Base-by-base conservation (phyloP, 1,284 basidiomycete species). In the Clitocybe nebularis region DNA sequence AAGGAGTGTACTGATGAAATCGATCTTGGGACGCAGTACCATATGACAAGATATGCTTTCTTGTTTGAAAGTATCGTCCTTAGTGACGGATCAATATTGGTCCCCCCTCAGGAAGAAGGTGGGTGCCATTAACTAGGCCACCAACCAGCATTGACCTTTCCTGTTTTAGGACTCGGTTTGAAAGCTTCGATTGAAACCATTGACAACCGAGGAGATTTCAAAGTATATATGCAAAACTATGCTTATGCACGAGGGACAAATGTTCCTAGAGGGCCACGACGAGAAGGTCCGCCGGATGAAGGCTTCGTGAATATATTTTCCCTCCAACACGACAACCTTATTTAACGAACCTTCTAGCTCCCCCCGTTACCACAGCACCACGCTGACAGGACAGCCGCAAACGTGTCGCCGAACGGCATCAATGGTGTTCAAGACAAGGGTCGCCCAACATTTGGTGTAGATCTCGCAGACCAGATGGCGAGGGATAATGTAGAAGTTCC, bases 1-100 rank as follows among this genome's bases (percentile, higher is more conserved):
- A 98, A 98, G 63, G 94, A 98, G 61, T 90, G 90, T 52, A 81
- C 90, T 8, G 94, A 98, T 56, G 96, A 99, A 64, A 85, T 98
- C 46, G 96, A 99, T 62, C 74, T 97, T 32, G 96, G 94, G 10
- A 91, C 90, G 8, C 95, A 99, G 64, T 99, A 97, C 63, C 95
- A 99, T 64, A 73, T 99, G 32, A 86, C 91, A 1, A 79, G 94
- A 58, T 99, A 96, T 62, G 91, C 93, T 0, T 97, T 93, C 68
- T 68, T 98, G 17, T 96, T 87, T 58, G 95, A 99, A 67, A 91
- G 84, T 53, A 86, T 91, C 9, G 74, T 95, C 1, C 72, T 98
- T 13, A 86, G 80, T 53, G 96, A 99, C 51, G 95, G 93, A 3
- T 76, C 84, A 14, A 86, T 86, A 1, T 68, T 96, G 23, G 78